Evolutionary conservation across 2,329 filamentous ascomycete genomes (phyloP), one percentile per base, ranked within the genome.

Genomic region (Hypoxylon sp.): DNA sequence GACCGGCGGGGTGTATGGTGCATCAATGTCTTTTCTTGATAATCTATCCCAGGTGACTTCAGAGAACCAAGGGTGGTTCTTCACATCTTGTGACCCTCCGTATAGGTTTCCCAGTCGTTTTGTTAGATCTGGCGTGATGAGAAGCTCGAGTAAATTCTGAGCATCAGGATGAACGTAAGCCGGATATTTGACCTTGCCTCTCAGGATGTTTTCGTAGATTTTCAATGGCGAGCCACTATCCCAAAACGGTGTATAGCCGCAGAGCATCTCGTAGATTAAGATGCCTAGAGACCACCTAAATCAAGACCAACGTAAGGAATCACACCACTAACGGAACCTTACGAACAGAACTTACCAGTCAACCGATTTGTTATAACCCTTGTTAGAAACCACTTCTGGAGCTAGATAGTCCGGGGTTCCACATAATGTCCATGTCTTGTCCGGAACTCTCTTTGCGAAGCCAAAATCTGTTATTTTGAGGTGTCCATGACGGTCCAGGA

Each of bases 331-430:
- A 22, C 17, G 5, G 55, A 67, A 74, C 51, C 63, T 2, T 67
- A n/a, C 37, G 62, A 66, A 51, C 47, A 42, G 63, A 50, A 83
- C 92, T 84, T 84, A 98, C 96, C 96, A 99, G 80, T 99, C 96
- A 17, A 99, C 96, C 44, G 95, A 98, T 81, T 98, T 99, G 85
- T 99, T 99, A 85, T 99, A 99, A 59, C 96, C 96, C 83, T 98
- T 98, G 80, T 95, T 98, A 67, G 94, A 94, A n/a, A 99, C 96
- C 13, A 99, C 96, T 82, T 99, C 96, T 0, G 96, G 96, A 0
- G 96, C 96, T 37, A 99, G 88, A 79, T 99, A 99, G 81, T 99
- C 96, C 5, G 96, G 96, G 11, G 96, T 99, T 67, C 96, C 96
- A 79, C 96, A 99, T 46, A 99, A 87, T 26, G 96, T 99, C 96